A percentile compares a stretch with the other conserved stretches of the same genome.
phyloP scores from a whole-genome alignment of 495 filamentous ascomycete species.

The Tuber calosporum region DNA sequence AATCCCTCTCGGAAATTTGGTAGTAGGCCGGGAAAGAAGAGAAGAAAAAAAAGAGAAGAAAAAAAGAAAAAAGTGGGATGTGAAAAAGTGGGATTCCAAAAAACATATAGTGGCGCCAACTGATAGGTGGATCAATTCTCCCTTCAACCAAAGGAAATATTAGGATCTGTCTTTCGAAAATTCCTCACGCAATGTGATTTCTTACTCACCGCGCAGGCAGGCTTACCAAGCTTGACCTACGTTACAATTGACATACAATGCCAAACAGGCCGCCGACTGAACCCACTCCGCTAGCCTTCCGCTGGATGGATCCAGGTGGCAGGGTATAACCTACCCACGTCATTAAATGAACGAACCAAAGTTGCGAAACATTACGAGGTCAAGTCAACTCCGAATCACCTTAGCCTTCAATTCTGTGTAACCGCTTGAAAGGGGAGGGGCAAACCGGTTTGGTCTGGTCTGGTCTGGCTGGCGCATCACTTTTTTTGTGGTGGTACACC shows the following conservation, averaged over 20 bases:
- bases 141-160: neutral
- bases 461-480: neutral
- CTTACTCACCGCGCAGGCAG: neutral
- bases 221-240: neutral
- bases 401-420: neutral
- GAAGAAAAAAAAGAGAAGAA: neutral
- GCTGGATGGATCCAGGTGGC: conserved; percentile 1
- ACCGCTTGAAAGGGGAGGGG: neutral
- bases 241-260: neutral
- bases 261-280: neutral
- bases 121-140: conserved; percentile 2
- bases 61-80: too few species aligned
- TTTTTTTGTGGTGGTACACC: neutral
- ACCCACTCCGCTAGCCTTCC: neutral
- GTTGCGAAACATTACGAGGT: neutral
- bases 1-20: neutral
- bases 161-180: neutral
- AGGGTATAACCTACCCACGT: conserved; percentile 2
- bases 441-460: neutral
- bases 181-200: neutral
- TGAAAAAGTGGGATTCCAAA: neutral
- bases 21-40: neutral
- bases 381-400: neutral
- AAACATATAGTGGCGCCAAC: neutral
- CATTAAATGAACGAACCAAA: neutral